Conservation (phyloP, 345 rosid genomes). For the Psidium guajava region DNA sequence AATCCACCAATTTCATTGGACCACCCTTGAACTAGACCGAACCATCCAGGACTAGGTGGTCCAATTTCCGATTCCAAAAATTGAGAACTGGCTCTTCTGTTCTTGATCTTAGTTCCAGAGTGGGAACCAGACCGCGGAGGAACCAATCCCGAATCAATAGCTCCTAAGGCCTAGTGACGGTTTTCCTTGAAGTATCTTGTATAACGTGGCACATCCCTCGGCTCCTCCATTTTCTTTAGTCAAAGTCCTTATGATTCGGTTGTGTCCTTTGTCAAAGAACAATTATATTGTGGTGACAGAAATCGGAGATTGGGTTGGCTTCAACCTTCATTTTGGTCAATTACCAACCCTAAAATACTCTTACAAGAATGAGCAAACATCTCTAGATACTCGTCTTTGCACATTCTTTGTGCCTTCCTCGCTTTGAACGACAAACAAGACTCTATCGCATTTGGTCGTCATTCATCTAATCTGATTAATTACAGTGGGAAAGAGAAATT, state of each 20-base stretch:
- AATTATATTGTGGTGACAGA: not conserved
- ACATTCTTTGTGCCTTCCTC: not conserved
- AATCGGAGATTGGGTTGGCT: not conserved
- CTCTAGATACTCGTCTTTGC: not conserved
- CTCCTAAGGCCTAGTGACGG: not conserved
- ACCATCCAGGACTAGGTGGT: not conserved
- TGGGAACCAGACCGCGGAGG: no score
- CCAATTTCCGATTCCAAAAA: no score
- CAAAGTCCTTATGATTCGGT: not conserved
- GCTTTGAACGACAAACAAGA: not conserved
- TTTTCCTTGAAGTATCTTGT: not conserved
- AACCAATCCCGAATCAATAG: no score
- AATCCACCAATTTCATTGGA: not conserved
- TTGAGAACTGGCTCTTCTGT: fast-evolving
- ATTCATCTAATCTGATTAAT: not conserved
- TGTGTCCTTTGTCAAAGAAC: not conserved
- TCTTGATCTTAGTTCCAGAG: not conserved
- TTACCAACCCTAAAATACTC: not conserved
- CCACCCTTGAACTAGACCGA: fast-evolving
- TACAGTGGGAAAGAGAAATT: not conserved
- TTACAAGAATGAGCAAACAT: not conserved
- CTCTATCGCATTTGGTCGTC: not conserved
- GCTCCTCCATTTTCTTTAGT: not conserved
- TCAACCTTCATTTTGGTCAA: not conserved
- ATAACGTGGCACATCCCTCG: not conserved